Percentiles rank a stretch among this genome's conserved stretches.
Conservation (phyloP, 176 grass and related monocot species). For the Cymbopogon citratus region DNA sequence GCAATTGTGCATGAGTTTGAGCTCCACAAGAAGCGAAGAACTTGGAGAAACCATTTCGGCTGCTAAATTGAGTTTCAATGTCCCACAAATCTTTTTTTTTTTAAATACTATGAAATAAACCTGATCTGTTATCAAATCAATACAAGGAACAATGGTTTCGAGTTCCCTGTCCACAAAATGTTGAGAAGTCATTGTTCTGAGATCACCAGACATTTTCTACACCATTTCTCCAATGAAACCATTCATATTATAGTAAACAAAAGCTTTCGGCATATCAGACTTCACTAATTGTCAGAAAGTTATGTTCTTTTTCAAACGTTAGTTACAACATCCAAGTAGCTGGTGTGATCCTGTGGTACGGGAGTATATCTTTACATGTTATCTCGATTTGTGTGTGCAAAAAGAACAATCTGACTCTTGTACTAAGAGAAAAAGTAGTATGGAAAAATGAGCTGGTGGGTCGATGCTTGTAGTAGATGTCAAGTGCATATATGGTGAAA, state of each 20-base stretch:
- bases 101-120: background rate
- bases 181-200: background rate
- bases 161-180: background rate
- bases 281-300: background rate
- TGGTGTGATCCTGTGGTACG: background rate
- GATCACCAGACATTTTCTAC: background rate
- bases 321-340: background rate
- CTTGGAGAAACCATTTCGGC: background rate
- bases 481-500: background rate
- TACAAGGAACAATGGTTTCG: background rate
- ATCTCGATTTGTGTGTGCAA: background rate
- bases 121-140: background rate
- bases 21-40: background rate
- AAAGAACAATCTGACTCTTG: background rate
- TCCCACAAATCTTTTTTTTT: background rate
- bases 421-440: background rate
- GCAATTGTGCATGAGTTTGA: background rate
- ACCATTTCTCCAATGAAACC: background rate
- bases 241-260: background rate
- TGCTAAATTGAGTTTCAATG: background rate
- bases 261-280: background rate
- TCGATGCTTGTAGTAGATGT: background rate
- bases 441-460: background rate
- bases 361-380: background rate
- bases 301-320: background rate